Evolutionary conservation across 257 asterid genomes (phyloP), one percentile per base, ranked within the genome.

Genomic region (Salvia rosmarinus): DNA sequence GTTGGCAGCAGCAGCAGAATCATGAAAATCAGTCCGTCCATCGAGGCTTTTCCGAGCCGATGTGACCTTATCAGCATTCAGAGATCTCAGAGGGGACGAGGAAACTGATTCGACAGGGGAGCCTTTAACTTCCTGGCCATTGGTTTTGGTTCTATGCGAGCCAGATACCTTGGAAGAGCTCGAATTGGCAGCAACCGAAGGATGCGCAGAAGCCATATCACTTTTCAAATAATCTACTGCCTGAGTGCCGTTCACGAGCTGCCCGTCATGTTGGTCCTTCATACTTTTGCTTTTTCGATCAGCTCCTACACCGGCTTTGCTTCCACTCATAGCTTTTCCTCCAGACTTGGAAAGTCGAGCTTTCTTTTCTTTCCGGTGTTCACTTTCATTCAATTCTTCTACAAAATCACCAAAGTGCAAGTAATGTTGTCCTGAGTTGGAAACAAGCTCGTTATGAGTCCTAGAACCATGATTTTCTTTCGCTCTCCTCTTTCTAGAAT

Each of bases 121-220:
- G 75, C 87, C 95, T 78, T 87, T 95, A 78, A 77, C 79, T 78
- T 86, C 95, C 77, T 87, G 94, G 49, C 82, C 83, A 73, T 78
- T 85, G 67, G 84, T 71, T 77, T 80, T 87, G 81, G 86, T 86
- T 81, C 72, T 88, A 75, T 70, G 89, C 14, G 99, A 95, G 43
- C 98, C 96, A 74, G 98, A 90, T 68, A 95, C 91, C 80, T 90
- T 95, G 71, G 99, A 95, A 68, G 98, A 92, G 86, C 99, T 95
- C 19, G 99, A 95, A 83, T 90, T 92, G 74, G 98, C 92, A 59
- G 96, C 91, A 74, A 78, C 83, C 58, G 94, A 83, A 66, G 90
- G 92, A 37, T 68, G 93, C 32, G 64, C 78, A 62, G 85, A 67
- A 76, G 86, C 89, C 82, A 78, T 55, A 76, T 86, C 90, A 81